Percentiles rank a stretch among this genome's conserved stretches.
Conservation (phyloP, 768 basidiomycete genomes). For the Tricholoma saponaceum region DNA sequence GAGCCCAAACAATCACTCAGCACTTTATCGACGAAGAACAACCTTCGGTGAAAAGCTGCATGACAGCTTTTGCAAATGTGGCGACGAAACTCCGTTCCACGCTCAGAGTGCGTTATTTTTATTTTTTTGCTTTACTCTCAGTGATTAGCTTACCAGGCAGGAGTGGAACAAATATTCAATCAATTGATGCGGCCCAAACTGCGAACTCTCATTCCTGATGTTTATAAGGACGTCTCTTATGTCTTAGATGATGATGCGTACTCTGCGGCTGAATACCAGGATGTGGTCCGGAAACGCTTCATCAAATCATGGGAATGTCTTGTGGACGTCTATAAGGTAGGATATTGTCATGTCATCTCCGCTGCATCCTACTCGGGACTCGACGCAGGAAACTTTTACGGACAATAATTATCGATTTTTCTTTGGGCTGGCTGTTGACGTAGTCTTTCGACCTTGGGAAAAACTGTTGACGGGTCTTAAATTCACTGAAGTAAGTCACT, state of each 20-base stretch:
- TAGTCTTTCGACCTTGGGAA: constrained; percentile 94
- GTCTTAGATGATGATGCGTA: constrained; percentile 87
- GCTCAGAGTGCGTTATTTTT: constrained; percentile 52
- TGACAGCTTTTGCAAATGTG: constrained; percentile 50
- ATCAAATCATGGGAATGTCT: constrained; percentile 83
- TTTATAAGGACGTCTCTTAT: constrained; percentile 89
- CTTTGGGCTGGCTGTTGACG: constrained; percentile 82
- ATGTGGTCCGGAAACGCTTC: constrained; percentile 86
- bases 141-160: constrained; percentile 42
- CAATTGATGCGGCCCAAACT: constrained; percentile 87
- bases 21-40: constrained; percentile 64
- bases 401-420: constrained; percentile 85
- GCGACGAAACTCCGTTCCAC: constrained; percentile 65
- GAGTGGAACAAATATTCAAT: constrained; percentile 93
- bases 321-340: constrained; percentile 84
- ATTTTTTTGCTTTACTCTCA: not conserved
- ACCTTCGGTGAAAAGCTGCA: constrained; percentile 38
- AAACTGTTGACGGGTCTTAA: constrained; percentile 74
- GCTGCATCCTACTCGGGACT: not conserved
- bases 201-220: constrained; percentile 77
- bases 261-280: constrained; percentile 77
- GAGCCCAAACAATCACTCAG: constrained; percentile 53
- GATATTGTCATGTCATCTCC: not conserved
- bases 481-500: constrained; percentile 74
- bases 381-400: constrained; percentile 73